Evolutionary conservation across 2,329 filamentous ascomycete species (phyloP).

Genomic region (Aspergillus novoparasiticus): DNA sequence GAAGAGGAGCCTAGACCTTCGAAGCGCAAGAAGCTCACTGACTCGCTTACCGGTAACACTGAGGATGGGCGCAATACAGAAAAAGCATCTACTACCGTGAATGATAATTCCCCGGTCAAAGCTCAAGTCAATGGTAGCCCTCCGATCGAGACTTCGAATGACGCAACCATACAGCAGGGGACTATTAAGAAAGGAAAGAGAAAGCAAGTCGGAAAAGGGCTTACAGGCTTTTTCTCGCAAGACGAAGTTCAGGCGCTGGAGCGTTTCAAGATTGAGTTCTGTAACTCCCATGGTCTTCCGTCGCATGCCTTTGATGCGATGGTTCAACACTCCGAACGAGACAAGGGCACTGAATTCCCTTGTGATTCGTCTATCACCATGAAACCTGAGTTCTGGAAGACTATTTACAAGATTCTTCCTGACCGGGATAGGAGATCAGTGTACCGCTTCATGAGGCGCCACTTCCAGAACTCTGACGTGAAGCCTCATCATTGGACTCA

Average conservation of each 20-base stretch:
- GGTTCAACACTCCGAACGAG: constrained; percentile 37
- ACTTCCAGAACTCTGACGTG: constrained; percentile 42
- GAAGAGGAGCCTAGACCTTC: constrained; percentile 16
- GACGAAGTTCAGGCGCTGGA: constrained; percentile 36
- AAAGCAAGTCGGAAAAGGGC: constrained; percentile 7
- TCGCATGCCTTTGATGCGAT: constrained; percentile 32
- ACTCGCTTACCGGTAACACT: constrained; percentile 17
- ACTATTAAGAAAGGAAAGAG: constrained; percentile 16
- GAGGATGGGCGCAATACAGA: constrained; percentile 5
- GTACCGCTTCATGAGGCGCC: constrained; percentile 45
- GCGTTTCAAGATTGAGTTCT: constrained; percentile 37
- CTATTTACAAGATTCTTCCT: constrained; percentile 39
- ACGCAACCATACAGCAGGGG: neutral
- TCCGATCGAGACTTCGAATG: neutral
- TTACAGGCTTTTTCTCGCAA: constrained; percentile 34
- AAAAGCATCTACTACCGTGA: constrained; percentile 1
- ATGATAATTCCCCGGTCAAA: neutral
- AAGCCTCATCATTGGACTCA: constrained; percentile 43
- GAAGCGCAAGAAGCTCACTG: constrained; percentile 31
- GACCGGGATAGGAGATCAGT: constrained; percentile 41
- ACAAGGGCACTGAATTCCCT: constrained; percentile 26
- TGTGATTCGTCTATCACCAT: constrained; percentile 21
- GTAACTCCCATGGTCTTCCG: constrained; percentile 29
- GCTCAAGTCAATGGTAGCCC: constrained; percentile 1
- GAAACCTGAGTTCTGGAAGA: constrained; percentile 40